A percentile compares a stretch with the other conserved stretches of the same genome.
Conservation (phyloP, 2,329 filamentous ascomycete genomes). For the Fusarium haematococcum region DNA sequence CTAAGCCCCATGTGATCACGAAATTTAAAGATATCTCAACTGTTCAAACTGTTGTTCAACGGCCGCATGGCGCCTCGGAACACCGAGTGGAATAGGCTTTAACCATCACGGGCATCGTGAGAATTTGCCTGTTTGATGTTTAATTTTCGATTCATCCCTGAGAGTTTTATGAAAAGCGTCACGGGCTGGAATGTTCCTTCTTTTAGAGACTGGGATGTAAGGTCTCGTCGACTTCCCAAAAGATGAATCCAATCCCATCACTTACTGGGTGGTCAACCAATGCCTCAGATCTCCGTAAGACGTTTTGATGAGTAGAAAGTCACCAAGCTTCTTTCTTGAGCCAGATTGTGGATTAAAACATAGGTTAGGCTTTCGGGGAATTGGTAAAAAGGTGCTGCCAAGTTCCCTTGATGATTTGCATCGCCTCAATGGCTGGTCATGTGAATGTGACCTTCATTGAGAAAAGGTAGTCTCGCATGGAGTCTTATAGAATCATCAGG, state of each 20-base stretch:
- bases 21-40: background rate
- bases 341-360: background rate
- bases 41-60: background rate
- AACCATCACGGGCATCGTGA: background rate
- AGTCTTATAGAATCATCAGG: background rate
- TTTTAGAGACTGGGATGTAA: background rate
- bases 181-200: background rate
- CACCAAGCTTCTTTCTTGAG: background rate
- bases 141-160: background rate
- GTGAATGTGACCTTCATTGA: background rate
- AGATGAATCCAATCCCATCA: background rate
- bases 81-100: background rate
- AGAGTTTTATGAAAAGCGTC: background rate
- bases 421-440: background rate
- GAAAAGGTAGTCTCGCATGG: background rate
- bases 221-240: background rate
- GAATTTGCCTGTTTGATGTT: background rate
- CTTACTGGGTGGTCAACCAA: background rate
- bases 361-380: background rate
- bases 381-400: background rate
- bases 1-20: background rate
- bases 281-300: background rate
- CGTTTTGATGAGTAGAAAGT: background rate
- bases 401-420: background rate
- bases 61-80: background rate